Evolutionary conservation across 495 filamentous ascomycete species (phyloP).

Genomic region (Platismatia glauca): DNA sequence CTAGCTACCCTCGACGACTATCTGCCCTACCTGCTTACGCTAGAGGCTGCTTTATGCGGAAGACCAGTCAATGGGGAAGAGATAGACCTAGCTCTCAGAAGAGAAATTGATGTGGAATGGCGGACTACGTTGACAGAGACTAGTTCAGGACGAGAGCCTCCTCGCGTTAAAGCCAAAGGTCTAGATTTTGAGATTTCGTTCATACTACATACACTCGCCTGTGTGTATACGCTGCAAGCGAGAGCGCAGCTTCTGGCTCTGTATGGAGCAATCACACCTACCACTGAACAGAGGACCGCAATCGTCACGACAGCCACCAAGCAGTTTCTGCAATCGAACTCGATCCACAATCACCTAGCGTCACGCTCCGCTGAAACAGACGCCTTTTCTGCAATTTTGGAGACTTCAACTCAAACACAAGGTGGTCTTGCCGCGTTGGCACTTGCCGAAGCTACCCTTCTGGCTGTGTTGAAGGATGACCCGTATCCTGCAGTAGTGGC

Average conservation of each 20-base stretch:
- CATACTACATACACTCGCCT: slow-evolving; percentile 64
- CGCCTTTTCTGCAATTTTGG: slow-evolving; percentile 29
- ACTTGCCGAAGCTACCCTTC: slow-evolving; percentile 77
- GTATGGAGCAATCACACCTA: slow-evolving; percentile 52
- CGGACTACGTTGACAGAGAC: slow-evolving; percentile 62
- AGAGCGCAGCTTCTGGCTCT: slow-evolving; percentile 47
- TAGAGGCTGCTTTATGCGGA: slow-evolving; percentile 59
- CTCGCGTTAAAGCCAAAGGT: slow-evolving; percentile 58
- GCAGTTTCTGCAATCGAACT: slow-evolving; percentile 65
- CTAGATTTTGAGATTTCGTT: slow-evolving; percentile 80
- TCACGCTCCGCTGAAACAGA: slow-evolving; percentile 11
- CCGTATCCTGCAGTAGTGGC: slow-evolving; percentile 74
- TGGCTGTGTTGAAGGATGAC: slow-evolving; percentile 87
- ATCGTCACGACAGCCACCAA: slow-evolving; percentile 69
- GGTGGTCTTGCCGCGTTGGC: slow-evolving; percentile 64
- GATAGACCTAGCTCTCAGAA: slow-evolving; percentile 53
- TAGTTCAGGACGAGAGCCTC: slow-evolving; percentile 47
- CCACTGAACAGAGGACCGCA: slow-evolving; percentile 52
- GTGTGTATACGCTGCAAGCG: slow-evolving; percentile 61
- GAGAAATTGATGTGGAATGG: slow-evolving; percentile 65
- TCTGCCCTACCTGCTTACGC: slow-evolving; percentile 65
- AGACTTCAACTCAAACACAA: slow-evolving; percentile 58
- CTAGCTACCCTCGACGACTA: slow-evolving; percentile 62
- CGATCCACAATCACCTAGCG: slow-evolving; percentile 64
- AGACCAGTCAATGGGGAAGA: slow-evolving; percentile 42